phyloP scores from a whole-genome alignment of 1,284 basidiomycete genomes.

The Flammula alnicola region DNA sequence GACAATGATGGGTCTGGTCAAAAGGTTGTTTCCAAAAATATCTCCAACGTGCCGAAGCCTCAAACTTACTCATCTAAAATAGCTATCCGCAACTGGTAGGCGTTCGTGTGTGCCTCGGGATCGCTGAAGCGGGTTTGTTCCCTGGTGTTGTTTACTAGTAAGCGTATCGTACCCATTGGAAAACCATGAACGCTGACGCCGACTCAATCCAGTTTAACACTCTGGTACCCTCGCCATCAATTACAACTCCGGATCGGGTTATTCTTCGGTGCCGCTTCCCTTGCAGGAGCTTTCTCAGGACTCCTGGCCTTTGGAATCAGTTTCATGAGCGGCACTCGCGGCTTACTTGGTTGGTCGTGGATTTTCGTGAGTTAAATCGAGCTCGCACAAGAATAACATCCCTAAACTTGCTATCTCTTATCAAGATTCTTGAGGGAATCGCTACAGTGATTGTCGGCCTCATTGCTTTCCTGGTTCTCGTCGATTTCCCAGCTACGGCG shows the following conservation, averaged over 20 bases:
- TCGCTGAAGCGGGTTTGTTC: slow-evolving; percentile 73
- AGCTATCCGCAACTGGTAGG: slow-evolving; percentile 68
- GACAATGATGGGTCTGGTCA: slow-evolving; percentile 70
- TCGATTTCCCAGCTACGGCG: slow-evolving; percentile 63
- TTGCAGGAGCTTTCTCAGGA: slow-evolving; percentile 52
- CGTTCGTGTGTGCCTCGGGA: slow-evolving; percentile 60
- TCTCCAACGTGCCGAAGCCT: background rate
- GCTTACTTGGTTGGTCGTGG: slow-evolving; percentile 52
- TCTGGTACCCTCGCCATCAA: slow-evolving; percentile 58
- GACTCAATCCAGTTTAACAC: slow-evolving; percentile 39
- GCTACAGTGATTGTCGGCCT: slow-evolving; percentile 52
- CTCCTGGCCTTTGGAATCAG: slow-evolving; percentile 50
- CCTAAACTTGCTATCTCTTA: background rate
- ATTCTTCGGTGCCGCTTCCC: slow-evolving; percentile 55
- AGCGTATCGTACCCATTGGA: too few species aligned
- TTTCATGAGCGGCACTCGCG: slow-evolving; percentile 48
- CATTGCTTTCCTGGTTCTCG: slow-evolving; percentile 50
- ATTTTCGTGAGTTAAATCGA: slow-evolving; percentile 47
- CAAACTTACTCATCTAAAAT: slow-evolving; percentile 4
- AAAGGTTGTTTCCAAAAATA: slow-evolving; percentile 46
- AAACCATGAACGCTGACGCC: background rate
- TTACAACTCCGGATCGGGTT: slow-evolving; percentile 55
- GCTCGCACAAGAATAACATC: background rate
- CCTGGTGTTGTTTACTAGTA: slow-evolving; percentile 71
- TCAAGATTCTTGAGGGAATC: slow-evolving; percentile 59